phyloP scores from a whole-genome alignment of 179 eudicot genomes.

The Spergularia azorica region DNA sequence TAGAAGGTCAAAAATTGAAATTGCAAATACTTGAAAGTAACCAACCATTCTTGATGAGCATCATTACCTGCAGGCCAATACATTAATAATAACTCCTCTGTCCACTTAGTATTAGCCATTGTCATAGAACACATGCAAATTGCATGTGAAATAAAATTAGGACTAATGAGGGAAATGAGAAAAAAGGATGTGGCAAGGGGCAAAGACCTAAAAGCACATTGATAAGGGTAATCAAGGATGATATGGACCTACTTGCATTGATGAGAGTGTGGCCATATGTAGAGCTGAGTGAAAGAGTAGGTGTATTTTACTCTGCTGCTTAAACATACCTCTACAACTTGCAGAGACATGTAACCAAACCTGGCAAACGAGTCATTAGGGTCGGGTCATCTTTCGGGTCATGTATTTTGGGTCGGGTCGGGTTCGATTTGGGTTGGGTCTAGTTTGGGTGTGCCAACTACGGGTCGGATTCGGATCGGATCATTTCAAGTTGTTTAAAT shows the following conservation, averaged over 20 bases:
- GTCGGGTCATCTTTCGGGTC: too few species aligned
- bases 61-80: not conserved
- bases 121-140: not conserved
- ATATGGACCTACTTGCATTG: not conserved
- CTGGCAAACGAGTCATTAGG: too few species aligned
- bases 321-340: too few species aligned
- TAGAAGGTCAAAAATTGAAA: not conserved
- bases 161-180: not conserved
- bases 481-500: too few species aligned
- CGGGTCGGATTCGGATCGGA: too few species aligned
- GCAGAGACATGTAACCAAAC: too few species aligned
- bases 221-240: not conserved
- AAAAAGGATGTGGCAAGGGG: not conserved
- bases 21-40: not conserved
- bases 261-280: not conserved
- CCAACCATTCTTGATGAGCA: not conserved
- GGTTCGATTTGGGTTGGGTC: too few species aligned
- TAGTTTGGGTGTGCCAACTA: too few species aligned
- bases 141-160: not conserved
- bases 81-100: not conserved
- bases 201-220: not conserved
- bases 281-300: too few species aligned
- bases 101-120: not conserved
- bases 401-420: too few species aligned
- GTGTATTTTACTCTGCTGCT: too few species aligned